A percentile compares a stretch with the other conserved stretches of the same genome.
Evolutionary conservation across 257 asterid species (phyloP).

Genomic region (Osmanthus fragrans): DNA sequence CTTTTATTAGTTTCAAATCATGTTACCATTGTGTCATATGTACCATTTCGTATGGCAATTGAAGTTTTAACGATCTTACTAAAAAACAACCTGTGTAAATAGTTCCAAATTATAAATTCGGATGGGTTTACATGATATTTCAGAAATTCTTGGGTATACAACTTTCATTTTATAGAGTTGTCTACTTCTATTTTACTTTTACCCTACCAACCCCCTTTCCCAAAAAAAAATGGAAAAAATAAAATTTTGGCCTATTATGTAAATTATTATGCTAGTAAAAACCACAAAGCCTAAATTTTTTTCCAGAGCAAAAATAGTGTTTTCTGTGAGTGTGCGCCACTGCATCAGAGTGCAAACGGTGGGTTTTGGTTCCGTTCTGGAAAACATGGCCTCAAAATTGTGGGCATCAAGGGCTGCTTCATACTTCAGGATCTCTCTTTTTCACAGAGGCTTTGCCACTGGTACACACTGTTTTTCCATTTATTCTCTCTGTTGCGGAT

Average conservation of each 20-base stretch:
- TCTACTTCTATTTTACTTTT: not conserved
- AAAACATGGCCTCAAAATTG: constrained; percentile 67
- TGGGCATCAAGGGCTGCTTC: constrained; percentile 91
- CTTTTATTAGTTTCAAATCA: not conserved
- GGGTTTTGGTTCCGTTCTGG: constrained; percentile 16
- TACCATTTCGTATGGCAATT: not conserved
- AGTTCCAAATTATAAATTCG: not conserved
- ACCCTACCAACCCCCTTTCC: constrained; percentile 33
- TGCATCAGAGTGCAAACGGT: constrained; percentile 28
- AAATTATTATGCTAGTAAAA: not conserved
- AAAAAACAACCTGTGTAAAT: too few species aligned
- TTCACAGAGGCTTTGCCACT: constrained; percentile 79
- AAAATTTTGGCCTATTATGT: not conserved
- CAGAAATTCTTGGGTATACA: not conserved
- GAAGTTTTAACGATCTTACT: not conserved
- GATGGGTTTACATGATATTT: constrained; percentile 15
- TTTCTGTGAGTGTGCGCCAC: constrained; percentile 19
- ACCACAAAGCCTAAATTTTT: constrained; percentile 14
- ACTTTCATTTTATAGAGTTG: not conserved
- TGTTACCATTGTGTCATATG: not conserved
- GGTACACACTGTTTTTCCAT: constrained; percentile 37
- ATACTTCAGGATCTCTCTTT: constrained; percentile 70
- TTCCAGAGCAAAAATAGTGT: not conserved
- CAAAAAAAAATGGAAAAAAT: not conserved
- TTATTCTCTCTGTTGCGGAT: not conserved